These are phyloP conservation scores for Mycena floridula DNA, from an alignment of 768 basidiomycete genomes.

Conservation along the genomic window DNA sequence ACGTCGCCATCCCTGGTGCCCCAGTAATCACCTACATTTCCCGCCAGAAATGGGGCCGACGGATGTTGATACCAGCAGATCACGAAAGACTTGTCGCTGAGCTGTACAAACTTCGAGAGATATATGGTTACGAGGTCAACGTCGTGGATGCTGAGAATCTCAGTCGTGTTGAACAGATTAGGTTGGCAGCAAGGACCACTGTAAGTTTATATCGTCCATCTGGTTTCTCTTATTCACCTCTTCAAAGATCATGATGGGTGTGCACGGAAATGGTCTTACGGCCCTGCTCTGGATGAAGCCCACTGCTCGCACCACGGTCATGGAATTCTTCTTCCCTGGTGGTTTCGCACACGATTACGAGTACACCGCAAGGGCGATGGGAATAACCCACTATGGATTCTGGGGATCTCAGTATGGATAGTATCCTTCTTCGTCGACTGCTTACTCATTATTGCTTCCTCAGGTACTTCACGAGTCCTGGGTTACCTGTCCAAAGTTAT, in stretches of 20 bases:
- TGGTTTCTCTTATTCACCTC: background rate
- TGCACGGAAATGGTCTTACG: constrained; percentile 90
- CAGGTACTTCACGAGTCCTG: constrained; percentile 72
- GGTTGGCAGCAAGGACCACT: constrained; percentile 78
- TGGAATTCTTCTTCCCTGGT: constrained; percentile 84
- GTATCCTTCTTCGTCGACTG: background rate
- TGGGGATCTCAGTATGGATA: constrained; percentile 73
- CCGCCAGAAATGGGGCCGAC: constrained; percentile 81
- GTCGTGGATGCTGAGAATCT: constrained; percentile 82
- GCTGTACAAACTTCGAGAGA: constrained; percentile 60
- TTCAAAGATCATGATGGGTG: constrained; percentile 86
- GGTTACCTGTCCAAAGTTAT: constrained; percentile 60
- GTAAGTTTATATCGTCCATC: constrained; percentile 34
- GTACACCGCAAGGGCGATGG: constrained; percentile 73
- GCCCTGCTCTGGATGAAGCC: constrained; percentile 92
- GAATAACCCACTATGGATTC: constrained; percentile 80
- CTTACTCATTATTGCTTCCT: constrained; percentile 2
- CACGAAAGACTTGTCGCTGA: constrained; percentile 77
- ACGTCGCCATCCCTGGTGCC: background rate
- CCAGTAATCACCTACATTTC: constrained; percentile 93
- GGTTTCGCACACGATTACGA: constrained; percentile 88
- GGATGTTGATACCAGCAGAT: constrained; percentile 71
- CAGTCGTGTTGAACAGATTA: constrained; percentile 73
- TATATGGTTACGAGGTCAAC: constrained; percentile 82
- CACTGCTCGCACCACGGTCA: constrained; percentile 73